Conservation (phyloP, 306 rosid species). For the Cucurbita maxima region DNA sequence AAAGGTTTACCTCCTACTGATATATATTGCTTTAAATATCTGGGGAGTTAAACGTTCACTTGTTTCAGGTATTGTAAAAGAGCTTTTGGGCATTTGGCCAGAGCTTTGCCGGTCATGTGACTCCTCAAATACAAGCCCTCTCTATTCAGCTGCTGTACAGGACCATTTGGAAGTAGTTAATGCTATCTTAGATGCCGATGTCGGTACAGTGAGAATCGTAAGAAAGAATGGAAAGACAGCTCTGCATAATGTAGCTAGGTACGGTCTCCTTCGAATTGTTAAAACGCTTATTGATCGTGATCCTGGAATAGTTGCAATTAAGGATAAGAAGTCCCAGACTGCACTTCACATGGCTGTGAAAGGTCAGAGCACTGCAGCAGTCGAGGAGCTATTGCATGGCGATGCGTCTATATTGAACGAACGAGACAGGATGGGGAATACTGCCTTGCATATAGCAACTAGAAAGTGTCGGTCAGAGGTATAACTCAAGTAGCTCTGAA, state of each 20-base stretch:
- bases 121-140: constrained; percentile 73
- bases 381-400: constrained; percentile 57
- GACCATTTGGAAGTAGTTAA: constrained; percentile 71
- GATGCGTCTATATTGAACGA: constrained; percentile 54
- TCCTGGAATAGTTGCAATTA: constrained; percentile 51
- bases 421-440: constrained; percentile 84
- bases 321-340: constrained; percentile 90
- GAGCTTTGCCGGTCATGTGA: constrained; percentile 60
- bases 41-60: constrained; percentile 1
- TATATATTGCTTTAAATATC: background rate
- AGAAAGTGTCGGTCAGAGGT: constrained; percentile 90
- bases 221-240: constrained; percentile 94
- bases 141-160: constrained; percentile 69
- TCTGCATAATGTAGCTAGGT: constrained; percentile 68
- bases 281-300: constrained; percentile 51
- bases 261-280: constrained; percentile 44
- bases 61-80: constrained; percentile 60
- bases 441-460: constrained; percentile 85
- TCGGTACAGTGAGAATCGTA: constrained; percentile 37
- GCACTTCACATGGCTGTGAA: constrained; percentile 96
- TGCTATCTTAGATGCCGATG: constrained; percentile 72
- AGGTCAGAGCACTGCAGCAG: constrained; percentile 50
- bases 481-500: background rate
- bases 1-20: background rate
- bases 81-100: constrained; percentile 52